A percentile compares a stretch with the other conserved stretches of the same genome.
Evolutionary conservation across 129 eudicot genomes (phyloP).

Genomic region (Escallonia herrerae): DNA sequence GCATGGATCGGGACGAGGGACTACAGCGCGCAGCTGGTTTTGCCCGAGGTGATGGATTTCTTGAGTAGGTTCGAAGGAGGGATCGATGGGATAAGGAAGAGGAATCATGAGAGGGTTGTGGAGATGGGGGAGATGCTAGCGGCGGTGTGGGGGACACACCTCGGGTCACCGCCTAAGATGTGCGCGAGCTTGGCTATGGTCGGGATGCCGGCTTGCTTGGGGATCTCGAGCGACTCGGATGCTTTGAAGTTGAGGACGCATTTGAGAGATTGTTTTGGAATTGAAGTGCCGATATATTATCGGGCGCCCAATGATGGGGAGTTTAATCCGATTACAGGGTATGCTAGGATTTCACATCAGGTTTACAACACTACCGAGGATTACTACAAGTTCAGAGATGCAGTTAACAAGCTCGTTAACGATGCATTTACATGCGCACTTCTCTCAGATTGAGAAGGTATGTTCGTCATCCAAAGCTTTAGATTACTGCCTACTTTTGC

Average conservation of each 20-base stretch:
- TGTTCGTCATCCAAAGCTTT: neutral
- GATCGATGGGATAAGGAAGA: constrained; percentile 64
- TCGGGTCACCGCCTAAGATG: constrained; percentile 81
- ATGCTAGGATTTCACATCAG: constrained; percentile 91
- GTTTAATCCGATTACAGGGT: constrained; percentile 58
- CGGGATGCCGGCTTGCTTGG: constrained; percentile 69
- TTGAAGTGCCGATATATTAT: constrained; percentile 84
- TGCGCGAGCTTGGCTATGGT: constrained; percentile 88
- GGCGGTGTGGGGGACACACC: constrained; percentile 67
- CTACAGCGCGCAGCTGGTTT: constrained; percentile 77
- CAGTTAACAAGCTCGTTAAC: constrained; percentile 48
- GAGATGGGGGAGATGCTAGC: constrained; percentile 88
- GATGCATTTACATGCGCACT: constrained; percentile 54
- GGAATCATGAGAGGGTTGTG: constrained; percentile 71
- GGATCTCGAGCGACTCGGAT: constrained; percentile 58
- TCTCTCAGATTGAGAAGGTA: constrained; percentile 46
- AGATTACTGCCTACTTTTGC: too few species aligned
- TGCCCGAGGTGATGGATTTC: constrained; percentile 79
- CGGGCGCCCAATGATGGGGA: constrained; percentile 59
- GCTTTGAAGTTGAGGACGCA: constrained; percentile 57
- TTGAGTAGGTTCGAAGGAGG: constrained; percentile 82
- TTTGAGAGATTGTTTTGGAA: constrained; percentile 53
- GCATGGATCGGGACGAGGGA: constrained; percentile 95
- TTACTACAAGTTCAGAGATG: constrained; percentile 71
- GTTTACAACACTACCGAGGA: constrained; percentile 68